Conservation (phyloP, 75 land plant species). For the Sequoiadendron giganteum region DNA sequence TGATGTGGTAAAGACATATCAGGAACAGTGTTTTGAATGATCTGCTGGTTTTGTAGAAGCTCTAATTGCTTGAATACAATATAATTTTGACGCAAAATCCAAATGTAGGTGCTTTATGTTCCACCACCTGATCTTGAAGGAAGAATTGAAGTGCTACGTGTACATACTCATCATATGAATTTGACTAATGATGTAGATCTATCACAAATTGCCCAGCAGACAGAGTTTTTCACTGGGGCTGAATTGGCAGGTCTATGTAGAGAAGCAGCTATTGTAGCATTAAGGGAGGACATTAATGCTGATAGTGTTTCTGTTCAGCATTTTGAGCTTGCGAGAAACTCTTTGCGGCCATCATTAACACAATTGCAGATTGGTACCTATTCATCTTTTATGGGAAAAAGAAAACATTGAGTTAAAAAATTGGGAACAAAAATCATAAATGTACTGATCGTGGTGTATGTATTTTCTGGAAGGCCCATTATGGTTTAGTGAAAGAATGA, state of each 20-base stretch:
- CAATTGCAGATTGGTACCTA: constrained; percentile 35
- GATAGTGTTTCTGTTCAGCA: constrained; percentile 48
- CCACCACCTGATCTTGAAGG: constrained; percentile 85
- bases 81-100: not conserved
- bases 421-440: not conserved
- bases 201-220: constrained; percentile 48
- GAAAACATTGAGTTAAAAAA: not conserved
- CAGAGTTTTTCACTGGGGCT: constrained; percentile 83
- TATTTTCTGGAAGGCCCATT: not conserved
- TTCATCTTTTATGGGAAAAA: constrained; percentile 26
- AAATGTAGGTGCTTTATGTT: constrained; percentile 72
- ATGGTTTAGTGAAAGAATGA: not conserved
- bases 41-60: not conserved
- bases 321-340: constrained; percentile 45
- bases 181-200: constrained; percentile 66
- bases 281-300: constrained; percentile 67
- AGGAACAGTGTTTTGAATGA: not conserved
- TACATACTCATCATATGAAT: constrained; percentile 74
- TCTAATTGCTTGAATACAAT: not conserved
- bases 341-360: constrained; percentile 43
- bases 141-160: constrained; percentile 64
- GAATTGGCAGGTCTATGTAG: constrained; percentile 75
- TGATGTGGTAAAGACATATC: constrained; percentile 60
- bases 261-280: constrained; percentile 82
- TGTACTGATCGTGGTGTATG: not conserved